These are phyloP conservation scores for Dendrobium nobile DNA, from an alignment of 106 monocot species.

Conservation along the genomic window DNA sequence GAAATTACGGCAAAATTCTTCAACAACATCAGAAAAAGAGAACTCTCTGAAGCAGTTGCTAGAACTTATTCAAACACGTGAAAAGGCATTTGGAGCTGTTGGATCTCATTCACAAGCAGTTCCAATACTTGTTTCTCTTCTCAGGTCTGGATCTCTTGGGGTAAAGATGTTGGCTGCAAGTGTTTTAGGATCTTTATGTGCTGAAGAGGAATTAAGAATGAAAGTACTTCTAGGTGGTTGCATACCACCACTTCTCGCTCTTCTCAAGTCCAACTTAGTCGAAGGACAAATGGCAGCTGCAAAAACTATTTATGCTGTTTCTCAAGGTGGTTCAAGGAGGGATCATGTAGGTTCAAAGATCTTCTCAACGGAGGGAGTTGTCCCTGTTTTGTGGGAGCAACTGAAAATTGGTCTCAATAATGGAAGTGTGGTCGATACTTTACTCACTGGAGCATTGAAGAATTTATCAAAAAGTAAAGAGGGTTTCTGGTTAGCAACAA, in stretches of 20 bases:
- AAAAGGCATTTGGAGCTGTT: conserved; percentile 87
- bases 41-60: conserved; percentile 72
- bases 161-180: conserved; percentile 72
- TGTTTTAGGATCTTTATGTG: conserved; percentile 84
- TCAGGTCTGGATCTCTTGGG: conserved; percentile 75
- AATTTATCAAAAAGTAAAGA: conserved; percentile 75
- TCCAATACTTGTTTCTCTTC: conserved; percentile 91
- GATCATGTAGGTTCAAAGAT: conserved; percentile 99
- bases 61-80: conserved; percentile 82
- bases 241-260: conserved; percentile 85
- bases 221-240: conserved; percentile 96
- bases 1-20: conserved; percentile 60
- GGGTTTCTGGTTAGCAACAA: conserved; percentile 76
- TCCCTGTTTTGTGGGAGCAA: conserved; percentile 83
- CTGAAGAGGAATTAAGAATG: conserved; percentile 86
- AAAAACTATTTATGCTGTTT: conserved; percentile 90
- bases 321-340: conserved; percentile 74
- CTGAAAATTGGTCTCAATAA: conserved; percentile 55
- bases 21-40: conserved; percentile 82
- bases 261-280: conserved; percentile 74
- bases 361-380: conserved; percentile 96
- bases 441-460: conserved; percentile 75
- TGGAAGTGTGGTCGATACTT: conserved; percentile 59
- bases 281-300: conserved; percentile 85
- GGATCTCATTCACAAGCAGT: conserved; percentile 98